phyloP scores from a whole-genome alignment of 2,329 filamentous ascomycete species.

The Exserohilum turcica region DNA sequence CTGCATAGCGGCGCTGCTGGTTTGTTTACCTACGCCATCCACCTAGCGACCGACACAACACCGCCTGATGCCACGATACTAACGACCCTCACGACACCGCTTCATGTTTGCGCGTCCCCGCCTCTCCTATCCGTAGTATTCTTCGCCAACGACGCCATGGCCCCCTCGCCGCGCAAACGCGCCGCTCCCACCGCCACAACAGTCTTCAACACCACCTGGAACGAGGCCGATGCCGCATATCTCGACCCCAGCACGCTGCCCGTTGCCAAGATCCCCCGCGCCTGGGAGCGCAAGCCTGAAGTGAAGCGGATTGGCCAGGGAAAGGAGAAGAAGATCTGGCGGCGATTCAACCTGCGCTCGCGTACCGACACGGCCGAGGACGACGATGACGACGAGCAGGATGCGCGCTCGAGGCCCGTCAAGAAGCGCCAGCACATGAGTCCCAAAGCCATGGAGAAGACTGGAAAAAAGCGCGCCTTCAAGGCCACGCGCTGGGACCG shows the following conservation, averaged over 20 bases:
- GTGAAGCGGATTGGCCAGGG: slow-evolving; percentile 46
- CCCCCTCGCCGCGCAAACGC: slow-evolving; percentile 39
- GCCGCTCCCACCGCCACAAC: slow-evolving; percentile 22
- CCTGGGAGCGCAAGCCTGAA: slow-evolving; percentile 56
- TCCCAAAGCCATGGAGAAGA: slow-evolving; percentile 38
- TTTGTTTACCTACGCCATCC: slow-evolving; percentile 21
- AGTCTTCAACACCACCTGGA: slow-evolving; percentile 48
- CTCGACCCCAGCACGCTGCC: slow-evolving; percentile 51
- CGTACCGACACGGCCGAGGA: slow-evolving; percentile 23
- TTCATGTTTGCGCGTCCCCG: slow-evolving; percentile 11
- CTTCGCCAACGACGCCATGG: slow-evolving; percentile 30
- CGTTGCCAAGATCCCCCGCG: slow-evolving; percentile 51
- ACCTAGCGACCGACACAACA: slow-evolving; percentile 19
- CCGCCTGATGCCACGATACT: slow-evolving; percentile 9
- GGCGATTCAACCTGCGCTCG: slow-evolving; percentile 46
- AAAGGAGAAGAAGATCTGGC: slow-evolving; percentile 56
- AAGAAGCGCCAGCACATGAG: slow-evolving; percentile 53
- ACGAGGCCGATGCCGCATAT: slow-evolving; percentile 48
- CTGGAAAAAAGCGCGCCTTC: slow-evolving; percentile 38
- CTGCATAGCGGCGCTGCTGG: slow-evolving; percentile 3
- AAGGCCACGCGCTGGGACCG: slow-evolving; percentile 46
- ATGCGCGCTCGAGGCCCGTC: slow-evolving; percentile 50
- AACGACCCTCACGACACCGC: slow-evolving; percentile 4
- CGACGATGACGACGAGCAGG: slow-evolving; percentile 27
- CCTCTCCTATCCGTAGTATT: neutral